These are phyloP conservation scores for Zymoseptoria tritici DNA, from an alignment of 2,329 filamentous ascomycete species.

Conservation along the genomic window DNA sequence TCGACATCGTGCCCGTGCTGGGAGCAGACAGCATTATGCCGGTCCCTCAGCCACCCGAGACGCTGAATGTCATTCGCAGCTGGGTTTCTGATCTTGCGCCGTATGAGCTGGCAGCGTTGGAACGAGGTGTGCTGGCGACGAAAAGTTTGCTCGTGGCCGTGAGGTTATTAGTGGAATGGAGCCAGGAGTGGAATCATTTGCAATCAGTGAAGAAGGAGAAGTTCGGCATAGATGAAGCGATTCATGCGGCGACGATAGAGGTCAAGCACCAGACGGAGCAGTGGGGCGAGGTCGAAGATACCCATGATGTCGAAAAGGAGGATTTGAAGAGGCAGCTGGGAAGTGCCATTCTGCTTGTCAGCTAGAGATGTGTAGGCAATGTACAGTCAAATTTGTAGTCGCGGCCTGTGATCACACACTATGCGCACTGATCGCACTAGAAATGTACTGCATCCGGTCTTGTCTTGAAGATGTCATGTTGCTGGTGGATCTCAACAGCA, in stretches of 20 bases:
- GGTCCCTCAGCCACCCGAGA: constrained; percentile 61
- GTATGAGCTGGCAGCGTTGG: constrained; percentile 80
- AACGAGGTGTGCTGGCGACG: constrained; percentile 72
- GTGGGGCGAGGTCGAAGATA: constrained; percentile 98
- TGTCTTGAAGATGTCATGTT: too few species aligned
- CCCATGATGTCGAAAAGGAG: constrained; percentile 91
- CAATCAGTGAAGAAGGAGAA: constrained; percentile 35
- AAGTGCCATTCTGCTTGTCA: constrained; percentile 72
- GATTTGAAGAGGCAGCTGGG: constrained; percentile 83
- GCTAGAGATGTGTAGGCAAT: constrained; percentile 9
- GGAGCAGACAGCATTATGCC: constrained; percentile 71
- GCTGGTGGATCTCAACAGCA: background rate
- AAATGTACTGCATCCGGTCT: too few species aligned
- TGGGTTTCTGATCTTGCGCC: constrained; percentile 68
- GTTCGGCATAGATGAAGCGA: constrained; percentile 80
- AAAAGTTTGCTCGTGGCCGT: constrained; percentile 78
- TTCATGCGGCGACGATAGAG: constrained; percentile 70
- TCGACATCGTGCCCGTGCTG: constrained; percentile 74
- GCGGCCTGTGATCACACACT: too few species aligned
- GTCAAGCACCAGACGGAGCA: constrained; percentile 81
- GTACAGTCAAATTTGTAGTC: too few species aligned
- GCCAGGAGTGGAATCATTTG: constrained; percentile 56
- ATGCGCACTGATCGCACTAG: too few species aligned
- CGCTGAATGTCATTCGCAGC: constrained; percentile 65
- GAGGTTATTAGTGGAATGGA: constrained; percentile 80